Evolutionary conservation across 164 flowering plant species (phyloP).

Genomic region (Liriodendron chinense): DNA sequence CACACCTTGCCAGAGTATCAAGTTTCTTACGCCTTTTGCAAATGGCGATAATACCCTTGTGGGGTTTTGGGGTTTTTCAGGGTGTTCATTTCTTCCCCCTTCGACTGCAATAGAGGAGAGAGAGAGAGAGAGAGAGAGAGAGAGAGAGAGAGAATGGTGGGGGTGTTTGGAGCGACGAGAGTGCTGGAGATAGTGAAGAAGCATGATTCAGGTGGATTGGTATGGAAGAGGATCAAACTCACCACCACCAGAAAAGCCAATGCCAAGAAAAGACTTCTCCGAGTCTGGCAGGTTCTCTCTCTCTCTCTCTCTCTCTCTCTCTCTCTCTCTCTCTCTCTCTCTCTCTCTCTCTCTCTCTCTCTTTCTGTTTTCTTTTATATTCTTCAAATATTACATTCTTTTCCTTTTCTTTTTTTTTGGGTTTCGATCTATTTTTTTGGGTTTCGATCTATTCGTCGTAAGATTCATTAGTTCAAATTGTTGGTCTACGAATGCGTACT

Average conservation of each 20-base stretch:
- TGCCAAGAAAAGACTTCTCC: constrained; percentile 62
- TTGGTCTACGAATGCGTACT: too few relatives aligned
- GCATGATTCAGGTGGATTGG: constrained; percentile 57
- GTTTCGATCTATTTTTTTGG: too few relatives aligned
- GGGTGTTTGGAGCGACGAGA: constrained; percentile 21
- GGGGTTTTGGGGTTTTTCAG: too few relatives aligned
- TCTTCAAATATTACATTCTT: too few relatives aligned
- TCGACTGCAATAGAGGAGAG: neutral
- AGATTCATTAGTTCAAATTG: too few relatives aligned
- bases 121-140: constrained; percentile 5
- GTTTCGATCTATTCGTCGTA: too few relatives aligned
- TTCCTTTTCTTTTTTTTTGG: too few relatives aligned
- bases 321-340: neutral
- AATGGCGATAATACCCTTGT: too few relatives aligned
- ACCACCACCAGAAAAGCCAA: constrained; percentile 61
- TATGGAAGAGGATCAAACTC: constrained; percentile 68
- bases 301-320: constrained; percentile 11
- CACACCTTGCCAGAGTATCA: too few relatives aligned
- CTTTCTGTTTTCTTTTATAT: too few relatives aligned
- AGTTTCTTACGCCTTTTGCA: too few relatives aligned
- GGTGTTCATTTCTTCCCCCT: too few relatives aligned
- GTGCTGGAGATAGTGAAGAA: constrained; percentile 67
- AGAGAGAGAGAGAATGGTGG: constrained; percentile 9
- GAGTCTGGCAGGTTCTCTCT: constrained; percentile 66
- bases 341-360: constrained; percentile 5